Base-by-base conservation (phyloP, 345 rosid genomes). In the Gossypium mustelinum region DNA sequence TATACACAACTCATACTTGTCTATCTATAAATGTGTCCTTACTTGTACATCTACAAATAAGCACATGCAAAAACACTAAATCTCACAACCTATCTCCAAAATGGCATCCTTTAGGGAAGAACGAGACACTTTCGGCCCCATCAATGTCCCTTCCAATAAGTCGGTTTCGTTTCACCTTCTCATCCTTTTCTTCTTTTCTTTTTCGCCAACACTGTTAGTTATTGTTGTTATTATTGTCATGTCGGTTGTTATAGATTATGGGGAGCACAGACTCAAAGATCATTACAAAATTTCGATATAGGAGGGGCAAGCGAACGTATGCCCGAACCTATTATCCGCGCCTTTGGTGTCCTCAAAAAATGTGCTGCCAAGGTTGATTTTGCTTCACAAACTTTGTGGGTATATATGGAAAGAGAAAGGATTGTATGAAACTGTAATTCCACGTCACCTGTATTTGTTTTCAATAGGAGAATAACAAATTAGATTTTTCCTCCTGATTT, bases 201-300 rank as follows among this genome's bases (percentile, higher is more conserved):
- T 27, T 51, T 3, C 4, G 6, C 27, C 25, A 7, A 11, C 72
- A 27, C 9, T 1, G 1, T 17, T 51, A 18, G 0, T n/a, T 29
- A 8, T 8, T 58, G 16, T 24, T n/a, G 9, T 8, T 9, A 17
- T n/a, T 9, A 3, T 14, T 20, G 14, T 8, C 22, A 24, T 4
- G 2, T n/a, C 62, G 63, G 1, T 34, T 48, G 10, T 34, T 78
- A 60, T 77, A 93, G 98, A 76, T 79, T 95, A 60, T 95, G 98
- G 99, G 99, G 97, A 68, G 99, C 99, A 1, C 99, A 95, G 67
- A 95, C 98, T 25, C 99, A 95, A 78, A 87, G 99, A 82, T 93
- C 98, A 61, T 75, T 93, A 79, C 99, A 91, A 80, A 95, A 93
- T 60, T 95, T 95, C 73, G 97, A 95, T 62, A 95, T 95, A 1